These are phyloP conservation scores for Rhizopus microsporus DNA, from an alignment of 371 early-diverging fungal genomes.

Conservation along the genomic window DNA sequence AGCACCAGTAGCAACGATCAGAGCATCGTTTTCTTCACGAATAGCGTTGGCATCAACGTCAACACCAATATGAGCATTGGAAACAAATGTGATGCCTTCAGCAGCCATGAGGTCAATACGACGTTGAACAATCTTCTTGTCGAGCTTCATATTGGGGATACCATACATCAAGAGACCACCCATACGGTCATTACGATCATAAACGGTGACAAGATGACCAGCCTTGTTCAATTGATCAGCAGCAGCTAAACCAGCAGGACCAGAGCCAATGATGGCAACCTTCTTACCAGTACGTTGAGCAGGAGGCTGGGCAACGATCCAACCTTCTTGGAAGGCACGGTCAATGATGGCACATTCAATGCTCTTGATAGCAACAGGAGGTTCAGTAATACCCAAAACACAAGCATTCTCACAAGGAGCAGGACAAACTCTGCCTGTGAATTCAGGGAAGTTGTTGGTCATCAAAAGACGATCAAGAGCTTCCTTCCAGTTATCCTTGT, in stretches of 20 bases:
- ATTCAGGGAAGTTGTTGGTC: slow-evolving; percentile 98
- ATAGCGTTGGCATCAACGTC: slow-evolving; percentile 71
- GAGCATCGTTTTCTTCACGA: slow-evolving; percentile 70
- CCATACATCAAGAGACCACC: slow-evolving; percentile 98
- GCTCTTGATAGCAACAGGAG: slow-evolving; percentile 94
- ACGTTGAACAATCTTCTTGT: slow-evolving; percentile 91
- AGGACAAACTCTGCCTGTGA: slow-evolving; percentile 77
- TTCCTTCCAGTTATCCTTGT: slow-evolving; percentile 91
- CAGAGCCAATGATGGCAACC: slow-evolving; percentile 92
- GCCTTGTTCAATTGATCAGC: slow-evolving; percentile 97
- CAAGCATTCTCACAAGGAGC: slow-evolving; percentile 92
- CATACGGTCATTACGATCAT: slow-evolving; percentile 93
- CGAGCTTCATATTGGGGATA: slow-evolving; percentile 99
- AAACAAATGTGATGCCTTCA: slow-evolving; percentile 89
- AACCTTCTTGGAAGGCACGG: slow-evolving; percentile 91
- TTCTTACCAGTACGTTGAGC: slow-evolving; percentile 76
- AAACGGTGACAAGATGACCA: slow-evolving; percentile 92
- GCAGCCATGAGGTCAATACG: slow-evolving; percentile 89
- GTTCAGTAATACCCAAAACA: slow-evolving; percentile 87
- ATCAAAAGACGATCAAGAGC: slow-evolving; percentile 90
- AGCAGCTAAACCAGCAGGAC: slow-evolving; percentile 94
- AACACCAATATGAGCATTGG: slow-evolving; percentile 86
- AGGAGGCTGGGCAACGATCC: slow-evolving; percentile 90
- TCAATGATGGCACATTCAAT: slow-evolving; percentile 98
- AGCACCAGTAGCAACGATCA: slow-evolving; percentile 92